Percentiles rank a stretch among this genome's conserved stretches.
Evolutionary conservation across 176 grass and related monocot genomes (phyloP).

Genomic region (Cenchrus fungigraminus): DNA sequence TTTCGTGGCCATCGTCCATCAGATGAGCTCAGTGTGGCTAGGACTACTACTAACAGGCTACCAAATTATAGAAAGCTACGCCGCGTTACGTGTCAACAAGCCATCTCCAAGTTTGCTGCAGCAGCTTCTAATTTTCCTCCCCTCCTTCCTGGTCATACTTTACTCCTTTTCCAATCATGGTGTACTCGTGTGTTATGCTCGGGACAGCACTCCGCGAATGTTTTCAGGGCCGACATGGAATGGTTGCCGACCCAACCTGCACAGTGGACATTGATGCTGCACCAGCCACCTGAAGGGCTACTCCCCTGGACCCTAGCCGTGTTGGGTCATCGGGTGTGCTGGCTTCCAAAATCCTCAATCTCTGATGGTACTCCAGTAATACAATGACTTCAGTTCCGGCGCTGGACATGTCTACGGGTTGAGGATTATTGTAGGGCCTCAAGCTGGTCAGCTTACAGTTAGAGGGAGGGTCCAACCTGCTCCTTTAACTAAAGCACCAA

Average conservation of each 20-base stretch:
- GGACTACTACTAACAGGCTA: neutral
- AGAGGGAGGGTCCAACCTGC: neutral
- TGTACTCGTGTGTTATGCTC: neutral
- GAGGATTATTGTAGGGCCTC: neutral
- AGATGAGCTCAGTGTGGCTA: neutral
- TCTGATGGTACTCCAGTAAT: neutral
- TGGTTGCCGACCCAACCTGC: neutral
- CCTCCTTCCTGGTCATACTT: slow-evolving; percentile 8
- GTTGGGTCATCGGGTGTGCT: neutral
- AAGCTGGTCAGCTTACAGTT: neutral
- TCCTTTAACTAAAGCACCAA: neutral
- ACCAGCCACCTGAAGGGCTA: slow-evolving; percentile 27
- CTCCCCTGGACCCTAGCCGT: slow-evolving; percentile 1
- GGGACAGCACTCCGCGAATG: neutral
- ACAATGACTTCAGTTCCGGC: neutral
- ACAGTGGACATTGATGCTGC: slow-evolving; percentile 18
- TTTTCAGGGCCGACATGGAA: slow-evolving; percentile 23
- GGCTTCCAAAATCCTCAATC: slow-evolving; percentile 34
- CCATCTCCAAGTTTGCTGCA: neutral
- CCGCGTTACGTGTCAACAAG: neutral
- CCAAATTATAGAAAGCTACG: slow-evolving; percentile 26
- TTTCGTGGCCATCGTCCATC: neutral
- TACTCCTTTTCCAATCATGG: slow-evolving; percentile 19
- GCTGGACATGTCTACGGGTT: neutral
- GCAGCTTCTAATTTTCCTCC: neutral